Evolutionary conservation across 2,329 filamentous ascomycete genomes (phyloP).

Genomic region (Talaromyces islandicus): DNA sequence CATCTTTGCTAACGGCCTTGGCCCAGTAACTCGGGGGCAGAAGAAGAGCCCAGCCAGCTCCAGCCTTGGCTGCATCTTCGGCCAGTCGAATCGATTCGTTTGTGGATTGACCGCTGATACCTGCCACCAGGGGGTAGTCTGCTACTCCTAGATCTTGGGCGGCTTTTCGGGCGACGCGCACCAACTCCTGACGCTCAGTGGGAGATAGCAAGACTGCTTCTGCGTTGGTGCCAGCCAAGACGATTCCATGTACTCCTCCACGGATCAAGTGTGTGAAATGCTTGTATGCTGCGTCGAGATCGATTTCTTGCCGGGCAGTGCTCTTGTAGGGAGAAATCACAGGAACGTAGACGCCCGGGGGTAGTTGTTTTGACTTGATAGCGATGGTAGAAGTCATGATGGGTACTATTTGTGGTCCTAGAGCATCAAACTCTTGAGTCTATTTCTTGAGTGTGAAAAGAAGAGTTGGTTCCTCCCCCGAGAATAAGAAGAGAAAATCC

Average conservation of each 20-base stretch:
- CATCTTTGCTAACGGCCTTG: constrained; percentile 38
- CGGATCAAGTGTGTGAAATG: constrained; percentile 38
- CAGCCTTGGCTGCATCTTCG: constrained; percentile 26
- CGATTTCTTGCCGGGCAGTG: constrained; percentile 35
- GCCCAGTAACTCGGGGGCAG: constrained; percentile 55
- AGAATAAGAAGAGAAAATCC: background rate
- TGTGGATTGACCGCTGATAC: constrained; percentile 63
- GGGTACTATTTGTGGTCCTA: background rate
- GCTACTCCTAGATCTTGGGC: constrained; percentile 11
- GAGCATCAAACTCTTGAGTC: background rate
- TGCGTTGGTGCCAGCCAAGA: constrained; percentile 44
- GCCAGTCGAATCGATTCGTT: constrained; percentile 58
- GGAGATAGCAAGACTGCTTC: constrained; percentile 45
- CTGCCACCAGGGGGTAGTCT: constrained; percentile 53
- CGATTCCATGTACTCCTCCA: constrained; percentile 41
- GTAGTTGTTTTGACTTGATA: constrained; percentile 34
- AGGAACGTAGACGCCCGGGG: constrained; percentile 42
- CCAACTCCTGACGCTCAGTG: constrained; percentile 45
- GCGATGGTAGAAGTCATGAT: constrained; percentile 24
- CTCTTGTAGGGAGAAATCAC: constrained; percentile 44
- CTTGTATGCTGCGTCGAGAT: constrained; percentile 41
- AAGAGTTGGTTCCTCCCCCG: background rate
- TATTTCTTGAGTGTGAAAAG: background rate
- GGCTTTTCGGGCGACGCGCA: constrained; percentile 39
- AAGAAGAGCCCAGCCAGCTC: constrained; percentile 52